Conservation (phyloP, 169 alveolate genomes). For the Cyclospora cayetanensis region DNA sequence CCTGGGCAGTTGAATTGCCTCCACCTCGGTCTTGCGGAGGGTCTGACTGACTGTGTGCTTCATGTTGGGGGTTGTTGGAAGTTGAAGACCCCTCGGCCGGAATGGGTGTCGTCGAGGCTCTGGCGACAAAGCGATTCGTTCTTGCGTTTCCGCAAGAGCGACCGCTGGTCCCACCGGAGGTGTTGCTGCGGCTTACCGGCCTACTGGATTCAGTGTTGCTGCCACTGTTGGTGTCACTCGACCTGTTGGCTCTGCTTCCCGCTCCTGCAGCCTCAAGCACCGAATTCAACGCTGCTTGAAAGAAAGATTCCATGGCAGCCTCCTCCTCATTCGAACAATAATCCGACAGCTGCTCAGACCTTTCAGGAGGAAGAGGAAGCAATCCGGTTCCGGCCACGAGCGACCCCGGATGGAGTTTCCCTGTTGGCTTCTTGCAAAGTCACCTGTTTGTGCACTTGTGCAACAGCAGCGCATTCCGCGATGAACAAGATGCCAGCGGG, state of each 20-base stretch:
- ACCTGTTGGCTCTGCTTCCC: slow-evolving; percentile 33
- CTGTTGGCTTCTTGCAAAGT: too few species aligned
- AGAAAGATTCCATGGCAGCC: slow-evolving; percentile 54
- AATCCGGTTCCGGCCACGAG: too few species aligned
- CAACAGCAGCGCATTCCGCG: too few species aligned
- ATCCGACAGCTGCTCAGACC: too few species aligned
- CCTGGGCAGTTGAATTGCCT: background rate
- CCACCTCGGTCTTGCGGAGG: background rate
- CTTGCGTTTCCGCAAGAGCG: slow-evolving; percentile 7
- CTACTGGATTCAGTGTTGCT: background rate
- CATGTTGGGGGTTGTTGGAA: too few species aligned
- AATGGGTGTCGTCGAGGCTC: background rate
- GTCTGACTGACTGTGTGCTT: background rate
- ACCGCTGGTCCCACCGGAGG: slow-evolving; percentile 6
- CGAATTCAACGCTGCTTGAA: slow-evolving; percentile 57
- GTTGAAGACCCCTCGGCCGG: background rate
- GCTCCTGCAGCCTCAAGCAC: slow-evolving; percentile 63
- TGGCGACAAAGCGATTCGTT: background rate
- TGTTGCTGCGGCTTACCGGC: background rate
- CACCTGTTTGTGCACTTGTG: too few species aligned
- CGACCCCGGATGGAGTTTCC: too few species aligned
- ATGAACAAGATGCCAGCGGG: too few species aligned
- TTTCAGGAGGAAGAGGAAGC: too few species aligned
- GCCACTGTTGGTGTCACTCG: background rate
- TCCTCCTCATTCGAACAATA: too few species aligned